Evolutionary conservation across 371 early-diverging fungal species (phyloP).

Genomic region (Syncephalastrum sp.): DNA sequence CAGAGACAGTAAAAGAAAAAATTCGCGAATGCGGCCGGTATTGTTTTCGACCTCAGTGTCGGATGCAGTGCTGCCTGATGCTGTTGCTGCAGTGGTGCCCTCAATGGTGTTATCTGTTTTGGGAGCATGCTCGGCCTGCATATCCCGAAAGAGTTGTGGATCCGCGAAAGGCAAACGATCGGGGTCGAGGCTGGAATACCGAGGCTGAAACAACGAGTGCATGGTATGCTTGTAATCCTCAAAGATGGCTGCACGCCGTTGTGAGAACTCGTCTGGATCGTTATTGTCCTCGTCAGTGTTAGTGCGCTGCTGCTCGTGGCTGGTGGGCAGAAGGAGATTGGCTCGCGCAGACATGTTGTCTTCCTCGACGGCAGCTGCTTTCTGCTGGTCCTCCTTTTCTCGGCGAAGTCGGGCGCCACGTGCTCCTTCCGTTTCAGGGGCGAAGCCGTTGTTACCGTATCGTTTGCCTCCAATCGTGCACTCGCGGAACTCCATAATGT

Average conservation of each 20-base stretch:
- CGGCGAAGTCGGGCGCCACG: slow-evolving; percentile 46
- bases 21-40: slow-evolving; percentile 55
- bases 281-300: slow-evolving; percentile 7
- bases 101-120: not conserved
- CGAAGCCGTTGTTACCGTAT: slow-evolving; percentile 77
- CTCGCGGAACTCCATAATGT: slow-evolving; percentile 87
- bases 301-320: not conserved
- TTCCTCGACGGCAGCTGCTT: slow-evolving; percentile 5
- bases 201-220: slow-evolving; percentile 65
- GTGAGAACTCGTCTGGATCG: slow-evolving; percentile 9
- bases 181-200: slow-evolving; percentile 66
- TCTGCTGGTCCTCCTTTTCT: slow-evolving; percentile 29
- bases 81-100: not conserved
- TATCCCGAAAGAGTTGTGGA: slow-evolving; percentile 69
- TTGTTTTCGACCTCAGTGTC: not conserved
- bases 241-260: slow-evolving; percentile 42
- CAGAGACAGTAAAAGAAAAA: slow-evolving; percentile 82
- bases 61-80: slow-evolving; percentile 2
- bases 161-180: slow-evolving; percentile 83
- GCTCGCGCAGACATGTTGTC: not conserved
- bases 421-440: slow-evolving; percentile 62
- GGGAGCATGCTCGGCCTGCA: slow-evolving; percentile 22
- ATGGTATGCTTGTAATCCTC: slow-evolving; percentile 59
- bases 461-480: slow-evolving; percentile 79
- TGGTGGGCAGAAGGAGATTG: not conserved